Base-by-base conservation (phyloP, 805 yeast species). In the Yarrowia hollandica region DNA sequence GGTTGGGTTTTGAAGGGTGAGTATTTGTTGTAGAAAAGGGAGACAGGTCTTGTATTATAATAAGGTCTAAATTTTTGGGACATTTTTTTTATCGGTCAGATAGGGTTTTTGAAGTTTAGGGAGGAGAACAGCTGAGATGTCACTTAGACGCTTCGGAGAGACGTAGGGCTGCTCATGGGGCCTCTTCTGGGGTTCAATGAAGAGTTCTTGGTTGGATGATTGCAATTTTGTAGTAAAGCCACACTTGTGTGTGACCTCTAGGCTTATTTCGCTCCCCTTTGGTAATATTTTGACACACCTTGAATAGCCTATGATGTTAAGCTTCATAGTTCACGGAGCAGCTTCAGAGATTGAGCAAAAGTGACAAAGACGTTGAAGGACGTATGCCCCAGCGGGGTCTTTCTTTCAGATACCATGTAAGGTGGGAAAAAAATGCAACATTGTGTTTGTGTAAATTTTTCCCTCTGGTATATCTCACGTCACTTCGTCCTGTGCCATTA, bases 1-100 rank as follows among this genome's bases (percentile, higher is more conserved):
- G 54, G 54, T 44, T 44, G 54, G 54, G 37, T 19, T 19, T 30
- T 19, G 54, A 37, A 44, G 33, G 23, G 48, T 25, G 34, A 16
- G 52, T 15, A 19, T 30, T 44, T 44, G 35, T 37, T 37, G 19
- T 16, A 19, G 37, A 28, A 21, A 44, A 31, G 37, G 37, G 37
- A 30, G 37, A 44, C 25, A n/a, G 54, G 50, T 12, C 34, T 21
- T 10, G 26, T 31, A 44, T 22, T 44, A 44, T 44, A 44, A 15
- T 33, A 48, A 48, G 28, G 55, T 48, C 39, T 48, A 48, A 48
- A 48, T 48, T 48, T 48, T 44, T 44, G 54, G 54, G 54, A 44
- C 54, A 16, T 44, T 44, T 44, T 37, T 48, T 48, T 48, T 48
- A 48, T 48, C 55, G 38, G 39, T 33, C 39, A 48, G 55, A 48